phyloP scores from a whole-genome alignment of 306 rosid species.

The Dicorynia guianensis region DNA sequence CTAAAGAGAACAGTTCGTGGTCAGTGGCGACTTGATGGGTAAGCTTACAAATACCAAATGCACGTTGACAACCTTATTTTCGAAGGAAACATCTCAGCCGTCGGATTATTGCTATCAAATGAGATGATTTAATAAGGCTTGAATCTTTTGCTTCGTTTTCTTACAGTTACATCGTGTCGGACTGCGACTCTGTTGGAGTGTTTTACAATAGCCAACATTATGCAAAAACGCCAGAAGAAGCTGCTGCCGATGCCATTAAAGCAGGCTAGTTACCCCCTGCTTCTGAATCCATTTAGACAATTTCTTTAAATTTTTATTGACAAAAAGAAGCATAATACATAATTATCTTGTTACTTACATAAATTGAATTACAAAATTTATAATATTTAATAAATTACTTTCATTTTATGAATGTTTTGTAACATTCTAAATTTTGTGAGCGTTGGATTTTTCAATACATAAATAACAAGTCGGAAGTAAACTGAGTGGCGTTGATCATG shows the following conservation, averaged over 20 bases:
- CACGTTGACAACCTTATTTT: neutral
- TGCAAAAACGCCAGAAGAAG: slow-evolving; percentile 82
- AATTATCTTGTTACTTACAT: no score
- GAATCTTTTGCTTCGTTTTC: neutral
- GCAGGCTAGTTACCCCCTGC: slow-evolving; percentile 53
- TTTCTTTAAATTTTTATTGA: no score
- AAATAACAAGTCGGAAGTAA: neutral
- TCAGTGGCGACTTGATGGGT: slow-evolving; percentile 82
- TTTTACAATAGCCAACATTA: slow-evolving; percentile 74
- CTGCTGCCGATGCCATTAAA: slow-evolving; percentile 90
- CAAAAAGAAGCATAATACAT: no score
- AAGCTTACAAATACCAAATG: neutral
- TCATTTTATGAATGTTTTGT: no score
- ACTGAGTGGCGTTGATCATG: neutral
- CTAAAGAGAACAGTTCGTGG: slow-evolving; percentile 67
- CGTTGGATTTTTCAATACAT: neutral
- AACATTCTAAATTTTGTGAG: no score
- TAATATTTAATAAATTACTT: no score
- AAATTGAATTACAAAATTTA: no score
- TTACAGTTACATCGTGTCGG: slow-evolving; percentile 81
- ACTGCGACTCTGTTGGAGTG: slow-evolving; percentile 88
- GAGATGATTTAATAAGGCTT: neutral
- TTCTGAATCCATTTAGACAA: neutral
- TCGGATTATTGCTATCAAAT: neutral
- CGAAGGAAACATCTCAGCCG: neutral